Conservation (phyloP, 345 rosid genomes). For the Citropsis articulata region DNA sequence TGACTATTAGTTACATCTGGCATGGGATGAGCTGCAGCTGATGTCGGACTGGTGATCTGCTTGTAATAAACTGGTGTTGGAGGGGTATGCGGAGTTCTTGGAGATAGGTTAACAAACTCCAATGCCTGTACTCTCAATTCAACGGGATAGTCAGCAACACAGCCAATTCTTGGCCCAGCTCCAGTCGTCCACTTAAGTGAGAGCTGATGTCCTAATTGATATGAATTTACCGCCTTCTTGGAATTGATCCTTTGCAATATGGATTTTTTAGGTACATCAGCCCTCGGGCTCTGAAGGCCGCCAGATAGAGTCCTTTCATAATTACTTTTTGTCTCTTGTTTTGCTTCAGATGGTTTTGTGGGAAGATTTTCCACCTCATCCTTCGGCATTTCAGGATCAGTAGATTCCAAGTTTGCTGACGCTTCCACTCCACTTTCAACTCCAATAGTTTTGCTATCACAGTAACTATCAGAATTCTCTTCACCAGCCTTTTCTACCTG, state of each 20-base stretch:
- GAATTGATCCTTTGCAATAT: constrained; percentile 72
- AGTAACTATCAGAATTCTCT: constrained; percentile 54
- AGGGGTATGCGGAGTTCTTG: constrained; percentile 41
- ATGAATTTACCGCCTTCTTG: constrained; percentile 61
- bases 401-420: constrained; percentile 13
- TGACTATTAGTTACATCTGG: constrained; percentile 2
- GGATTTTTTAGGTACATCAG: constrained; percentile 55
- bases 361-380: constrained; percentile 20
- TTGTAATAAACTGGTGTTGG: constrained; percentile 21
- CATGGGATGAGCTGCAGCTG: constrained; percentile 20
- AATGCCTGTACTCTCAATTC: constrained; percentile 78
- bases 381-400: constrained; percentile 24
- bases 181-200: constrained; percentile 81
- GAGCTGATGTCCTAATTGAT: constrained; percentile 76
- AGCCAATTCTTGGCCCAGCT: constrained; percentile 81
- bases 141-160: constrained; percentile 84
- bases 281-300: constrained; percentile 66
- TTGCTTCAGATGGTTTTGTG: constrained; percentile 23
- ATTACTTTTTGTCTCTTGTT: constrained; percentile 21
- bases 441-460: constrained; percentile 25
- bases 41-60: constrained; percentile 11
- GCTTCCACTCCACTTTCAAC: not conserved
- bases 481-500: constrained; percentile 66
- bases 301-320: constrained; percentile 80
- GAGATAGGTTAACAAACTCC: constrained; percentile 75